These are phyloP conservation scores for Arabis alpina DNA, from an alignment of 345 rosid genomes.

Conservation along the genomic window DNA sequence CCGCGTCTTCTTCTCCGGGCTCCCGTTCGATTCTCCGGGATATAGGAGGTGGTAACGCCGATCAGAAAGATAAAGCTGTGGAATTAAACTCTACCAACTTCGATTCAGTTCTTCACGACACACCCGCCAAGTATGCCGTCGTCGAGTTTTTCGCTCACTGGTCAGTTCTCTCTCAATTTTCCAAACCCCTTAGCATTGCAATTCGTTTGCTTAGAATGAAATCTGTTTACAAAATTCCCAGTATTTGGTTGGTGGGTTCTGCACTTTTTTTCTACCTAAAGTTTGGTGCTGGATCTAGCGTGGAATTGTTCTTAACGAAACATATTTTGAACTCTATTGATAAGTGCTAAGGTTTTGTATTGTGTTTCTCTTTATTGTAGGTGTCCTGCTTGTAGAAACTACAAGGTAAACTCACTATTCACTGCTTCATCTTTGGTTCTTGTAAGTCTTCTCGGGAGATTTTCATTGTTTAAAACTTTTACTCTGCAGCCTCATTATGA, in stretches of 20 bases:
- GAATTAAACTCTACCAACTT: slow-evolving; percentile 75
- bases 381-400: slow-evolving; percentile 99
- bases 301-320: neutral
- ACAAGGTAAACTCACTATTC: slow-evolving; percentile 64
- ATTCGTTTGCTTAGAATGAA: slow-evolving; percentile 32
- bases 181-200: slow-evolving; percentile 26
- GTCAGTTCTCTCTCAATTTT: slow-evolving; percentile 45
- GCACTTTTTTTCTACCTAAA: slow-evolving; percentile 12
- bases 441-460: slow-evolving; percentile 7
- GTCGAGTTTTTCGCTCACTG: slow-evolving; percentile 97
- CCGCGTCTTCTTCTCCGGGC: slow-evolving; percentile 50
- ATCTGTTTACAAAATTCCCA: slow-evolving; percentile 12
- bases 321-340: neutral
- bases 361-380: slow-evolving; percentile 50
- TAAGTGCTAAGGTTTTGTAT: neutral
- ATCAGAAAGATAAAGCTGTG: slow-evolving; percentile 58
- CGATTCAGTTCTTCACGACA: slow-evolving; percentile 62
- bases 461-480: slow-evolving; percentile 34
- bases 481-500: slow-evolving; percentile 88
- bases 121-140: slow-evolving; percentile 75
- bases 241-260: slow-evolving; percentile 54
- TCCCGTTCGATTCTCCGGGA: slow-evolving; percentile 75
- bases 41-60: slow-evolving; percentile 34
- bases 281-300: slow-evolving; percentile 39
- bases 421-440: slow-evolving; percentile 8